Evolutionary conservation across 371 early-diverging fungal genomes (phyloP), one percentile per base, ranked within the genome.

Genomic region (Rhizopus arrhizus): DNA sequence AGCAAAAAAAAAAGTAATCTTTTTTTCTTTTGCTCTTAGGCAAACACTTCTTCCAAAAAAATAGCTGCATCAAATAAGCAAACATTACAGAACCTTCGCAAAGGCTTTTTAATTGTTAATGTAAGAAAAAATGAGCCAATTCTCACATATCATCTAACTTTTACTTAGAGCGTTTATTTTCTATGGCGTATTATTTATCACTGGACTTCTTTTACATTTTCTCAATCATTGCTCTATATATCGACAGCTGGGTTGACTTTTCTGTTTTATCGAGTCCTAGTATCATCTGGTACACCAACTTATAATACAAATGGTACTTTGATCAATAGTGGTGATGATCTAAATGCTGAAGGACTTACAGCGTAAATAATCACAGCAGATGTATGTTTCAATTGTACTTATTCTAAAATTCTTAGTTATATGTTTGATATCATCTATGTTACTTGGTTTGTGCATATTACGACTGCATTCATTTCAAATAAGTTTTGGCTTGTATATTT

Each of bases 341-440:
- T 93, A 50, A 80, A 78, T 52, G 78, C 86, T 48, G 84, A 90
- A 48, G 93, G 93, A 0, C 75, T 91, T 51, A 85, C 86, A 31
- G 89, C 88, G 85, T 87, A 83, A 79, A 43, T 81, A 76, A 46
- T 62, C 13, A 36, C 38, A 62, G 47, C 1, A 31, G 22, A 12
- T 35, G 11, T 41, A 7, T 28, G n/a, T 32, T 45, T 48, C 31
- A 9, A 11, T 35, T 15, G 4, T 11, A 11, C 46, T 11, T 38
- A 53, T 35, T 11, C 11, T 33, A 22, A 22, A 22, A 22, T 4
- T 58, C 36, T 15, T 60, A 88, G 88, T 6, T 91, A 91, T 64
- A 88, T 90, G 78, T 91, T 92, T 72, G 93, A 92, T 60, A 86
- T 91, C 50, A 87, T 92, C 56, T 91, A 92, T 62, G 78, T 92